Conservation (phyloP, 2,329 filamentous ascomycete genomes). For the Lanzia echinophila region DNA sequence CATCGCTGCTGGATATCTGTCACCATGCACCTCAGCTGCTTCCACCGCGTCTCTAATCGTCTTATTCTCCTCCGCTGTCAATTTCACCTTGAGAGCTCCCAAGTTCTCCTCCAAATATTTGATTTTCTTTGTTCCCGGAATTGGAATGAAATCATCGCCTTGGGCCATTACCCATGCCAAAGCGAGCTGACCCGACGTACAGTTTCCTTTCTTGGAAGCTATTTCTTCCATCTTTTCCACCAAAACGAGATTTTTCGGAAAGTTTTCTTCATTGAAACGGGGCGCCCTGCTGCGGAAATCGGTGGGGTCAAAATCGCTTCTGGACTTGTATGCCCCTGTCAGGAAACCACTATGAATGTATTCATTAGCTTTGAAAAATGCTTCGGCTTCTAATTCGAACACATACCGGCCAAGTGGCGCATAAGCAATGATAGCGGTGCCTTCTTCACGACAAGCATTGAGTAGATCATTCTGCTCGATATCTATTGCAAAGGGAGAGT, state of each 20-base stretch:
- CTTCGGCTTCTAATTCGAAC: not conserved
- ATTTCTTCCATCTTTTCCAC: conserved; percentile 39
- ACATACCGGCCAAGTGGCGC: conserved; percentile 44
- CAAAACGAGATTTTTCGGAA: conserved; percentile 43
- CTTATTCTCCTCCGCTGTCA: conserved; percentile 15
- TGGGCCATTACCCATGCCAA: conserved; percentile 47
- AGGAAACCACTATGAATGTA: conserved; percentile 40
- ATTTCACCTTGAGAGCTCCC: conserved; percentile 15
- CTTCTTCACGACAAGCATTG: conserved; percentile 49
- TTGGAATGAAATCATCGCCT: conserved; percentile 46
- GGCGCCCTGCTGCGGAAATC: conserved; percentile 32
- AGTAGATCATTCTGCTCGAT: conserved; percentile 51
- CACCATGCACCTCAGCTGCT: conserved; percentile 43
- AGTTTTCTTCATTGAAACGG: conserved; percentile 35
- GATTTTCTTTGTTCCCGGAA: conserved; percentile 46
- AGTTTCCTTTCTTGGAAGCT: conserved; percentile 41
- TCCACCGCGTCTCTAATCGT: conserved; percentile 31
- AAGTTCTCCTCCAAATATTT: conserved; percentile 35
- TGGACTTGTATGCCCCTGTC: conserved; percentile 41
- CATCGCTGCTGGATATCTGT: conserved; percentile 39
- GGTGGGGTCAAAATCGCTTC: conserved; percentile 41
- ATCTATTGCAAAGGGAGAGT: conserved; percentile 47
- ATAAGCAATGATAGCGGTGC: conserved; percentile 50
- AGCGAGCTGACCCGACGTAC: conserved; percentile 44
- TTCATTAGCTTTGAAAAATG: not conserved